phyloP scores from a whole-genome alignment of 345 rosid species.

The Gossypium anomalum region DNA sequence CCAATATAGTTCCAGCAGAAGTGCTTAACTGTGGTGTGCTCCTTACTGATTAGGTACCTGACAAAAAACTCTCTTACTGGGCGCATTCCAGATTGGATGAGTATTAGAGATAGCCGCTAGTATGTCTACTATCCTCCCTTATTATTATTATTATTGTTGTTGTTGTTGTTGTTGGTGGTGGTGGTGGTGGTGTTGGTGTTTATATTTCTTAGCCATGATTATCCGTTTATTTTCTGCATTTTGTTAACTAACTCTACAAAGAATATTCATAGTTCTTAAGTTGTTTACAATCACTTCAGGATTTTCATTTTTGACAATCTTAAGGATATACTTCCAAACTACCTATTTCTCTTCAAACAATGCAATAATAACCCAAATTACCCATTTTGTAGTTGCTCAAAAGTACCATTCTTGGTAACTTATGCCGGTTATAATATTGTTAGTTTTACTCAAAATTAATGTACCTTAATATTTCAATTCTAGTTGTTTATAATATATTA shows the following conservation, averaged over 20 bases:
- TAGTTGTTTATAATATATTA: not conserved
- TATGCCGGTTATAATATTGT: not conserved
- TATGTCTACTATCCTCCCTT: not conserved
- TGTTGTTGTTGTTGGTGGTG: no score
- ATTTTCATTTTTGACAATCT: not conserved
- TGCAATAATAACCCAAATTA: not conserved
- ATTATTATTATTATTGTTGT: not conserved
- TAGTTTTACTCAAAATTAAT: not conserved
- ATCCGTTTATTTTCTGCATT: not conserved
- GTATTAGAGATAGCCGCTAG: not conserved
- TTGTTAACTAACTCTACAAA: not conserved
- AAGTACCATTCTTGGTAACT: not conserved
- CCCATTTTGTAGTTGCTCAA: not conserved
- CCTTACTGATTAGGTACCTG: not conserved
- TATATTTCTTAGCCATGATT: not conserved
- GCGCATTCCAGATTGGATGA: not conserved
- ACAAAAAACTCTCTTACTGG: not conserved
- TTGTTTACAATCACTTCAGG: not conserved
- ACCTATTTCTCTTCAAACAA: constrained; percentile 1
- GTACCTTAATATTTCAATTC: not conserved
- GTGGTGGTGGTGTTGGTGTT: not conserved
- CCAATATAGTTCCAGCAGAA: not conserved
- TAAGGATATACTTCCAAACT: constrained; percentile 3
- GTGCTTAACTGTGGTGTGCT: not conserved
- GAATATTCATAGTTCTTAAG: not conserved